Evolutionary conservation across 2,329 filamentous ascomycete genomes (phyloP), one percentile per base, ranked within the genome.

Genomic region (Hypoxylon sp.): DNA sequence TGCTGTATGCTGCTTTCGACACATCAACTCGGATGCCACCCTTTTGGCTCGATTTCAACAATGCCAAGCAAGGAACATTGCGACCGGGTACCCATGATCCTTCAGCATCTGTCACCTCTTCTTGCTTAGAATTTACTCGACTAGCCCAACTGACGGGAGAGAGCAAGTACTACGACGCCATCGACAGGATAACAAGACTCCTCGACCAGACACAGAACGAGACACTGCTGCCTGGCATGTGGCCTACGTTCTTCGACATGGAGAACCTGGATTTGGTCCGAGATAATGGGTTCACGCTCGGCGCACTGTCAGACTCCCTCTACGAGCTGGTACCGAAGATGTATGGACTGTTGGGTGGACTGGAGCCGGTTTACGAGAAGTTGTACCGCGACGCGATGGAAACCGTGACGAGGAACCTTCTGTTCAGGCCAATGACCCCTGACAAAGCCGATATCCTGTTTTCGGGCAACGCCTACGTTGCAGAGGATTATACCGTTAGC

Each of bases 171-270:
- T 69, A 62, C 29, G 66, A 68, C 25, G 66, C 67, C 1, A 60
- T 63, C 5, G 62, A 69, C 37, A 63, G 63, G 16, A 61, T 70
- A 36, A 62, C 58, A 16, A 60, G 67, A 27, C 54, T 51, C 3
- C 42, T 69, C 7, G 53, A 63, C 30, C 45, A 47, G 15, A 60
- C 64, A 29, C 64, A 68, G 42, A 52, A 36, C 7, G 63, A 29
- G 8, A 65, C 64, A 0, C 76, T 77, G 65, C 73, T 67, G 6
- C 64, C 64, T 8, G 65, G 89, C 0, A 76, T 91, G 69, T 92
- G 88, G 87, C 88, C 89, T 1, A 77, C 84, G 38, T 75, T 72
- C 47, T 70, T 91, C 7, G 84, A 87, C 63, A 82, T 65, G 79
- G 76, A 54, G 75, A 77, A 36, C 77, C 78, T 68, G 68, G 76